Conservation (phyloP, 441 rosid genomes). For the Lepidium campestre region DNA sequence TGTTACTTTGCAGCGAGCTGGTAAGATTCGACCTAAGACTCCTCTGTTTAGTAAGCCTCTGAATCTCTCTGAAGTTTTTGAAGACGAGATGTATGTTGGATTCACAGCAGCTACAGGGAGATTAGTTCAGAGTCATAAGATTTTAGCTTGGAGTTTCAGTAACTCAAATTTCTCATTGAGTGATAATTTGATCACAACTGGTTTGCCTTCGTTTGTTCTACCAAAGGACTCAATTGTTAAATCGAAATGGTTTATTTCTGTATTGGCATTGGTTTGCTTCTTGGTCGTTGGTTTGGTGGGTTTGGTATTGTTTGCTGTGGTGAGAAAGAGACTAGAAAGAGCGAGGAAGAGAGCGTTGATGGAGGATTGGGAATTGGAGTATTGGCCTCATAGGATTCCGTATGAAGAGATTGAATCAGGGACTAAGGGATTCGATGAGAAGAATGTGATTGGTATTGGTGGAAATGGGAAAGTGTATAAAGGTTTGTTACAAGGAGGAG, state of each 20-base stretch:
- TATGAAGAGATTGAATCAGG: conserved; percentile 54
- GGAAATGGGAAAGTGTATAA: conserved; percentile 75
- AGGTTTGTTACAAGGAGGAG: conserved; percentile 56
- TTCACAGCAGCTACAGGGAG: conserved; percentile 64
- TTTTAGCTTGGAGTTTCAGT: conserved; percentile 68
- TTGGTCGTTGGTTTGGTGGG: conserved; percentile 29
- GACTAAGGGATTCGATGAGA: conserved; percentile 52
- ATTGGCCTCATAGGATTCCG: conserved; percentile 69
- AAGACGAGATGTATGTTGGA: conserved; percentile 68
- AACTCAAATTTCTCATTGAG: conserved; percentile 47
- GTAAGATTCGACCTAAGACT: conserved; percentile 32
- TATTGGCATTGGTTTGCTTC: conserved; percentile 33
- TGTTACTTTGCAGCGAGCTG: conserved; percentile 49
- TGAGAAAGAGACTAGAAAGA: conserved; percentile 38
- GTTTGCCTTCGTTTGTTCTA: conserved; percentile 67
- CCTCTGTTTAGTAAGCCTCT: conserved; percentile 39
- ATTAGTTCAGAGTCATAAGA: conserved; percentile 52
- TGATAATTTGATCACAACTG: conserved; percentile 43
- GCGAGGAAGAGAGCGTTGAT: conserved; percentile 49
- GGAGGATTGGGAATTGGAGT: conserved; percentile 90
- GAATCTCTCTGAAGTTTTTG: conserved; percentile 47
- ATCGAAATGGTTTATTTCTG: conserved; percentile 56
- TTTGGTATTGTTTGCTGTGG: conserved; percentile 31
- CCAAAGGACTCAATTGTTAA: conserved; percentile 36
- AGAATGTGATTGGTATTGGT: conserved; percentile 64